phyloP scores from a whole-genome alignment of 441 rosid species.

The Jatropha podagrica region DNA sequence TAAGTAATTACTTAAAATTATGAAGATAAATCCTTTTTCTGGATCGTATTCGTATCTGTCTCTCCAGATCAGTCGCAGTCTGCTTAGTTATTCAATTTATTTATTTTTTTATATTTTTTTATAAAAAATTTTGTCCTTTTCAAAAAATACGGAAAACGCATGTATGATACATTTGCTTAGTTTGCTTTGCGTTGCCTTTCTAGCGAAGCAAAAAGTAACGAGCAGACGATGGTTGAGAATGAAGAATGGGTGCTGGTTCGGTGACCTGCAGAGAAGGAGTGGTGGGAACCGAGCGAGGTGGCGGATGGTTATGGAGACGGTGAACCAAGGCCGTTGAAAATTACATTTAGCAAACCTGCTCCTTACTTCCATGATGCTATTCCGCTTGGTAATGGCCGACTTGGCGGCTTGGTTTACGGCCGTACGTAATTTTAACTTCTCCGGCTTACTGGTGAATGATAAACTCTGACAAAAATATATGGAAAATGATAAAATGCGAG shows the following conservation, averaged over 20 bases:
- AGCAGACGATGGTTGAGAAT: slow-evolving; percentile 16
- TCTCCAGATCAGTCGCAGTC: too few relatives aligned
- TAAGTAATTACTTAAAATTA: too few relatives aligned
- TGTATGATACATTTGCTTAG: too few relatives aligned
- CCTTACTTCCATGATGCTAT: slow-evolving; percentile 82
- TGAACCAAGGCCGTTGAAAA: slow-evolving; percentile 47
- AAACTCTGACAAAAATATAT: not conserved
- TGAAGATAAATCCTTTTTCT: too few relatives aligned
- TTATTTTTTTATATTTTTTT: too few relatives aligned
- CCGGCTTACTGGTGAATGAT: slow-evolving; percentile 68
- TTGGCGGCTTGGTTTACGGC: slow-evolving; percentile 95
- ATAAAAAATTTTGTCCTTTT: too few relatives aligned
- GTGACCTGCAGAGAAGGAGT: slow-evolving; percentile 43
- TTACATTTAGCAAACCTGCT: slow-evolving; percentile 65
- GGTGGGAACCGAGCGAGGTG: slow-evolving; percentile 39
- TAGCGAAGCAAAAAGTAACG: not conserved
- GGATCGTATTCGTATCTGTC: too few relatives aligned
- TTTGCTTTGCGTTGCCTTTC: not conserved
- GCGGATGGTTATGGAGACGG: slow-evolving; percentile 17
- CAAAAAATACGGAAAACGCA: too few relatives aligned
- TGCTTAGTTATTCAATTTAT: too few relatives aligned
- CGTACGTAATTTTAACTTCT: slow-evolving; percentile 67
- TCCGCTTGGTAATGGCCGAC: slow-evolving; percentile 90
- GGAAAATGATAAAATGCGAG: too few relatives aligned
- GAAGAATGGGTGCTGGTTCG: slow-evolving; percentile 58